Evolutionary conservation across 176 grass and related monocot species (phyloP).

Genomic region (Musa itinerans): DNA sequence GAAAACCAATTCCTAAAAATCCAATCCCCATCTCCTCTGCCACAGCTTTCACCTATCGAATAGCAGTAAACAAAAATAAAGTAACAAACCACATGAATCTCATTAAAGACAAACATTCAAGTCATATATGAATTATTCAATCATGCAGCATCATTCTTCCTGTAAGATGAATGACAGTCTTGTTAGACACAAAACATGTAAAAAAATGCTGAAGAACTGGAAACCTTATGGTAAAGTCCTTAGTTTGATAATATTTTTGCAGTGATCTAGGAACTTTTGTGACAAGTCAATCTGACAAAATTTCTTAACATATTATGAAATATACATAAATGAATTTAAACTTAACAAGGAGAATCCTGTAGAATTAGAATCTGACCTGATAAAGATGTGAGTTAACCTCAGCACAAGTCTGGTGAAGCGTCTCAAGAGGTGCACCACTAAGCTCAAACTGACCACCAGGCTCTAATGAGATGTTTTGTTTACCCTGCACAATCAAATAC

Average conservation of each 20-base stretch:
- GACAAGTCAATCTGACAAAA: no score
- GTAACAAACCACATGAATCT: not conserved
- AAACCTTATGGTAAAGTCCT: no score
- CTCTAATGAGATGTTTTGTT: slow-evolving; percentile 89
- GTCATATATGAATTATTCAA: not conserved
- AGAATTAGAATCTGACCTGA: slow-evolving; percentile 46
- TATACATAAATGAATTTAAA: not conserved
- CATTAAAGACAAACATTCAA: no score
- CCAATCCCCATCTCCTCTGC: slow-evolving; percentile 93
- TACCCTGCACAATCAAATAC: slow-evolving; percentile 38
- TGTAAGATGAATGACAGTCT: not conserved
- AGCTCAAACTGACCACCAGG: slow-evolving; percentile 98
- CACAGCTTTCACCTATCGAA: slow-evolving; percentile 82
- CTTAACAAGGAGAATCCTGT: not conserved
- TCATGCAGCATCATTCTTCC: not conserved
- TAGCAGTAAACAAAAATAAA: slow-evolving; percentile 5
- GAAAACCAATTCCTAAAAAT: slow-evolving; percentile 97
- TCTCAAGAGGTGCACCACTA: slow-evolving; percentile 93
- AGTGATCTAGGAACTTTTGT: no score
- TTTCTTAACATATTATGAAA: not conserved
- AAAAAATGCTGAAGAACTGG: no score
- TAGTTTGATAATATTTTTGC: no score
- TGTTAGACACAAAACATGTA: not conserved
- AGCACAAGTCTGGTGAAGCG: slow-evolving; percentile 93
- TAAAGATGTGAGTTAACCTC: slow-evolving; percentile 99